Base-by-base conservation (phyloP, 805 yeast species). In the Myxozyma monticola region DNA sequence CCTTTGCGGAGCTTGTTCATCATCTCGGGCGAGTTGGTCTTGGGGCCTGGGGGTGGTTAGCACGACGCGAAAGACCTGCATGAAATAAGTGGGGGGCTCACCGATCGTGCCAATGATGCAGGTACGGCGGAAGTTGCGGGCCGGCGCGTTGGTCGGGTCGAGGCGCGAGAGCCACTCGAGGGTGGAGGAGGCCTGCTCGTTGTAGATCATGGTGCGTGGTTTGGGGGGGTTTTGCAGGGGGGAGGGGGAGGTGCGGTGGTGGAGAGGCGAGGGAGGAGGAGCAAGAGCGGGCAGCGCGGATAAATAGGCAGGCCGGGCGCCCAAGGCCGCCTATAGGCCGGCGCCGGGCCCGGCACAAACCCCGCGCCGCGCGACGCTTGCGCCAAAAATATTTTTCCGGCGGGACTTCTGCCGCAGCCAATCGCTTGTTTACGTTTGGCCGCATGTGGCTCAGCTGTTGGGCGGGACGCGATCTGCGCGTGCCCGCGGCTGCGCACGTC, bases 21-120 rank as follows among this genome's bases (percentile, higher is more conserved):
- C 62, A 79, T 78, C 69, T 90, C 96, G 61, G 84, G 90, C 64
- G 76, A 72, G 82, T 93, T 93, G 74, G 98, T 88, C 78, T 88
- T 89, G 68, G 99, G 99, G 66, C 99, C 69, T 65, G 42, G 6
- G 9, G 26, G 25, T 10, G 42, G 29, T 14, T 21, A 36, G 39
- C 8, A 37, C n/a, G 34, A n/a, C 18, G 21, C 28, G 2, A 18
- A n/a, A 17, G 15, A 31, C 34, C 20, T 5, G 43, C n/a, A 3
- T 4, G 31, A 21, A 9, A 14, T n/a, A n/a, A 15, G 41, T 20
- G 22, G 30, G 12, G 4, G 41, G 58, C 68, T 42, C 51, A 66
- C 71, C 99, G 73, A 93, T 93, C 64, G 99, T 93, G 71, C 98
- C 97, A 68, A 93, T 90, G 75, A 93, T 93, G 59, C 97, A 86